Evolutionary conservation across 768 basidiomycete species (phyloP), one percentile per base, ranked within the genome.

Genomic region (Cyathus striatus): DNA sequence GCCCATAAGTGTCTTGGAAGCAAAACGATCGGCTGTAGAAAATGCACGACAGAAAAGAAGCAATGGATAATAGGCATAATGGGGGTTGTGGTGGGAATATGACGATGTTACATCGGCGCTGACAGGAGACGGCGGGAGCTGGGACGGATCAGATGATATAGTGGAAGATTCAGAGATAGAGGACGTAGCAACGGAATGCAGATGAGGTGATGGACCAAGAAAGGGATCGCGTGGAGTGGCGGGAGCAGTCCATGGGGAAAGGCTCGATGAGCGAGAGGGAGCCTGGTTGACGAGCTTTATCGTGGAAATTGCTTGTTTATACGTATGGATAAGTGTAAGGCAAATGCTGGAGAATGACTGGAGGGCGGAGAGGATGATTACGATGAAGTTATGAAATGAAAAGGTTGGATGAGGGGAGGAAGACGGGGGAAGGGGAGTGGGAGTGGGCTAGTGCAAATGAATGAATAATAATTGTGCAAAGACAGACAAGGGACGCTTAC

Each of bases 281-380:
- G 55, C 60, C 50, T 74, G 66, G 48, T 87, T 83, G 21, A 87
- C 81, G 23, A 72, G 71, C 60, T 78, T 83, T 51, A 86, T 80
- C 34, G 84, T 82, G 43, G 63, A 66, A 6, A 84, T 55, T 12
- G 75, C 71, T 50, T 79, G 82, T 57, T 77, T 81, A 66, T 86
- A 86, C 17, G 76, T 66, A 38, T 83, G 75, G 36, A 86, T 78
- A 40, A 90, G 64, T 26, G 78, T 70, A 10, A 90, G 76, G 50
- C 81, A 82, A 26, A 70, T 62, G 6, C 85, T 81, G 0, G 89
- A 89, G 24, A 90, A 59, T 5, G 73, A 68, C 51, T 89, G 88
- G 12, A 91, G 70, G 22, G 81, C 72, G 10, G 90, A 87, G 17
- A 94, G 81, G 16, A 87, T 62, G 48, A 86, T 58, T 35, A 92